Evolutionary conservation across 1,284 basidiomycete genomes (phyloP), one percentile per base, ranked within the genome.

Genomic region (Ustilago tritici): DNA sequence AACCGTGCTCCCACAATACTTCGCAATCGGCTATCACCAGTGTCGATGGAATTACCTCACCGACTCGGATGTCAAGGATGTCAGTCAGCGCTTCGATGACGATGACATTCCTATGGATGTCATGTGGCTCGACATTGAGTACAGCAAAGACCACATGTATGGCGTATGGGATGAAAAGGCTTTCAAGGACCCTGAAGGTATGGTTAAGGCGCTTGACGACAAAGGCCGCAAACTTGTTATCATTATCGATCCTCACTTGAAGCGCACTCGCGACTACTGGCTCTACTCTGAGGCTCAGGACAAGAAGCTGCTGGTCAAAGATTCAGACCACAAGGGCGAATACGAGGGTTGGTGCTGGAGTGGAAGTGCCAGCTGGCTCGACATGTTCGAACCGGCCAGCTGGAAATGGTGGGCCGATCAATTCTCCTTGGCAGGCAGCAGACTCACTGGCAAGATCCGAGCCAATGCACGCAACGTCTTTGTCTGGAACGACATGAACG

Each of bases 401-500:
- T 96, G 94, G 94, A 90, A 91, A 38, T 96, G 95, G 93, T 99
- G 95, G 95, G 73, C 72, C 10, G 78, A 78, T 10, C 81, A 81
- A 50, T 82, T 78, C 70, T 55, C 62, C 2, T 73, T 86, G 34
- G 62, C 62, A 14, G 68, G 70, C 41, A 70, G 50, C 57, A 63
- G 65, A 61, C 61, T 74, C 12, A 47, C 57, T 12, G 72, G 72
- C 56, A 80, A 81, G 71, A 70, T 85, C 32, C 60, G 69, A 17
- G 85, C 80, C 23, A 86, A 85, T 56, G 84, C 83, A 4, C 78
- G 84, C 55, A 91, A 92, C 80, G 90, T 98, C 11, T 92, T 92
- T 84, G 93, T 98, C 71, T 98, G 95, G 95, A 98, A 98, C 87
- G 96, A 99, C 86, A 99, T 99, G 96, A 98, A 98, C 85, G 96